Conservation (phyloP, 2,329 filamentous ascomycete genomes). For the Rutstroemia sp. region DNA sequence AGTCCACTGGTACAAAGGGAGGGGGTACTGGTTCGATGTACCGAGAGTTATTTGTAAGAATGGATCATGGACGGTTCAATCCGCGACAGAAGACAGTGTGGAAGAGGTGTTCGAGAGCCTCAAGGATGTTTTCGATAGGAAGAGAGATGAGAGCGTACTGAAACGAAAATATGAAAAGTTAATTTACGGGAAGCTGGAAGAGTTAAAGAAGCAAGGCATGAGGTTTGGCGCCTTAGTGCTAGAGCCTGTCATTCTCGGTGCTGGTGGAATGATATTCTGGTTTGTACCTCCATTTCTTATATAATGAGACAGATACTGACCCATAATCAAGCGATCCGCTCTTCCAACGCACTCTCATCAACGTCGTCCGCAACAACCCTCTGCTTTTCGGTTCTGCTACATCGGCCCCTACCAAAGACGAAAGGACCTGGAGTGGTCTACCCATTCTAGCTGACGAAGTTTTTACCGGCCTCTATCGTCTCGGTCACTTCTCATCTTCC, state of each 20-base stretch:
- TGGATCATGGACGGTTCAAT: slow-evolving; percentile 55
- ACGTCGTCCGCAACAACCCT: slow-evolving; percentile 54
- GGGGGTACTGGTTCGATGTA: slow-evolving; percentile 75
- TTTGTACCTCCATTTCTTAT: slow-evolving; percentile 35
- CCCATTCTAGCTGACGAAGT: slow-evolving; percentile 82
- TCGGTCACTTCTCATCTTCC: slow-evolving; percentile 64
- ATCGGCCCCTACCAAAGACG: slow-evolving; percentile 14
- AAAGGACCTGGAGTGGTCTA: slow-evolving; percentile 58
- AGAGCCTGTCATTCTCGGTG: slow-evolving; percentile 73
- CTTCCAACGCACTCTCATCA: slow-evolving; percentile 66
- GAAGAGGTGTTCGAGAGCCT: slow-evolving; percentile 34
- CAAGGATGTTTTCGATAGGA: slow-evolving; percentile 52
- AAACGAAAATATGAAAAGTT: slow-evolving; percentile 50
- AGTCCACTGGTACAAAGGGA: slow-evolving; percentile 77
- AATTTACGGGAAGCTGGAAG: slow-evolving; percentile 47
- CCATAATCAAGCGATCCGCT: slow-evolving; percentile 58
- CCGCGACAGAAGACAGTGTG: slow-evolving; percentile 13
- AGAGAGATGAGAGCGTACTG: slow-evolving; percentile 38
- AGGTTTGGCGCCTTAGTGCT: slow-evolving; percentile 73
- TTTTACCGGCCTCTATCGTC: slow-evolving; percentile 77
- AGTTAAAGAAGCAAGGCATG: slow-evolving; percentile 46
- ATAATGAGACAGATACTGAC: not conserved
- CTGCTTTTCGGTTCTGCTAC: slow-evolving; percentile 12
- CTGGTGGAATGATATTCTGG: slow-evolving; percentile 77
- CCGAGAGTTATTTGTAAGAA: slow-evolving; percentile 60